Base-by-base conservation (phyloP, 805 yeast genomes). In the Brettanomyces custersianus region DNA sequence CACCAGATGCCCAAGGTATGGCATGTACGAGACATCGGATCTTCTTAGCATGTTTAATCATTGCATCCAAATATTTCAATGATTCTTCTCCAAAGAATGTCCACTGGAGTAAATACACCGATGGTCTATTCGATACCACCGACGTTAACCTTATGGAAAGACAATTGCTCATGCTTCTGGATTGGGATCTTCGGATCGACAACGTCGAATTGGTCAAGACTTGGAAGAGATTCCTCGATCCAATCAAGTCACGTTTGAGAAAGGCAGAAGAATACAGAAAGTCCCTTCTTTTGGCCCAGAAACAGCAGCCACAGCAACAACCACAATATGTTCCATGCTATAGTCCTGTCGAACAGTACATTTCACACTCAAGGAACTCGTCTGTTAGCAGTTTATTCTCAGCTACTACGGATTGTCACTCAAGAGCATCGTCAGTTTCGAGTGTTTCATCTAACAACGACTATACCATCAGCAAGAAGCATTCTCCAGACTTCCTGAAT, bases 131-230 rank as follows among this genome's bases (percentile, higher is more conserved):
- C 59, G 62, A 66, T 32, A 58, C 68, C 37, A 75, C 75, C 43
- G 94, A 82, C 54, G 74, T 82, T 44, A 81, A 80, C 55, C 63
- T 80, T 42, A 82, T 82, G 87, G 94, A 82, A 59, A 72, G 85
- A 52, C 90, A 82, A 57, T 61, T 82, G 40, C 63, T 81, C 35
- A 74, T 67, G 49, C 62, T 81, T 34, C 60, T 82, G 52, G 70
- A 80, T 57, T 82, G 88, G 87, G 80, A 82, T 54, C 61, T 80
- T 42, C 58, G 63, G 39, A 67, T 73, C 28, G 51, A 58, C 34
- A 65, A 59, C 44, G 56, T 55, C 19, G 77, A 74, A 38, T 61
- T 73, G 54, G 45, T 55, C 30, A 42, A 40, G 20, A 62, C 57
- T 28, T 62, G 72, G 52, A 55, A 51, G 39, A 55, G 62, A 40